Evolutionary conservation across 2,329 filamentous ascomycete species (phyloP).

Genomic region (Nannizziopsis arthrosporioides): DNA sequence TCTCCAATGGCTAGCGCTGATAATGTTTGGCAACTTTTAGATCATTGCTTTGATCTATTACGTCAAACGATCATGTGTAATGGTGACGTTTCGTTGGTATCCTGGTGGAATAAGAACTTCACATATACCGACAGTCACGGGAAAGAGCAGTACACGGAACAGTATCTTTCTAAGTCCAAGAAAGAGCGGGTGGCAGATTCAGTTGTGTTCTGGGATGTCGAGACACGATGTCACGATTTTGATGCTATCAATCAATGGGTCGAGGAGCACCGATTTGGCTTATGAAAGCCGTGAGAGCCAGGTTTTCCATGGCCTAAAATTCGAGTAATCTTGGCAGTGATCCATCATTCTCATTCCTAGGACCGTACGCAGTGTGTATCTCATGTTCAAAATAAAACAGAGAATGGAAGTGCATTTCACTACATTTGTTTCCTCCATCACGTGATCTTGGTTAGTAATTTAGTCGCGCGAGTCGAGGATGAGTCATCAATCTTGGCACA

Average conservation of each 20-base stretch:
- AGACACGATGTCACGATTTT: slow-evolving; percentile 11
- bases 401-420: no score
- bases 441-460: no score
- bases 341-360: no score
- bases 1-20: background rate
- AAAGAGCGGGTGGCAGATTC: slow-evolving; percentile 6
- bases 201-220: slow-evolving; percentile 13
- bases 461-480: no score
- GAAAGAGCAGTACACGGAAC: slow-evolving; percentile 7
- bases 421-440: no score
- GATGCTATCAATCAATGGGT: slow-evolving; percentile 13
- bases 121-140: slow-evolving; percentile 9
- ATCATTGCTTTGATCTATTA: slow-evolving; percentile 15
- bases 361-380: no score
- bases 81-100: slow-evolving; percentile 11
- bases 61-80: slow-evolving; percentile 15
- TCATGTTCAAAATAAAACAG: no score
- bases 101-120: slow-evolving; percentile 14
- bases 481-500: no score
- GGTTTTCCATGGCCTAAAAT: no score
- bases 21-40: slow-evolving; percentile 4
- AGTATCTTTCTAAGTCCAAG: slow-evolving; percentile 10
- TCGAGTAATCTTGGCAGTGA: no score
- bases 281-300: no score
- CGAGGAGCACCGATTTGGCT: background rate